Percentiles rank a stretch among this genome's conserved stretches.
Conservation (phyloP, 2,329 filamentous ascomycete genomes). For the Didymella sp. region DNA sequence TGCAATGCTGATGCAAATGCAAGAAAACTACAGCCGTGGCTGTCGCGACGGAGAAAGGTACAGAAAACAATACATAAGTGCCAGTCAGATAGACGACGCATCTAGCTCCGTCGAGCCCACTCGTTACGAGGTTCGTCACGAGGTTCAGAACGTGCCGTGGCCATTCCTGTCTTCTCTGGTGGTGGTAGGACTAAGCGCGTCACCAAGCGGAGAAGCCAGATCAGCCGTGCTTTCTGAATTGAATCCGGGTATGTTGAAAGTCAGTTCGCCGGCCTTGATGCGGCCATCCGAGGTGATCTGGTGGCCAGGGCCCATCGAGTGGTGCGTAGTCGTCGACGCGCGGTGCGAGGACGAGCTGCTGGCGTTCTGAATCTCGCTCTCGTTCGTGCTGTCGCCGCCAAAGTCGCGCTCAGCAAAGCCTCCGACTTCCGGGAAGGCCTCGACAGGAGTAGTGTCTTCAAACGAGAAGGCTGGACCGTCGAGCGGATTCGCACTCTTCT, state of each 20-base stretch:
- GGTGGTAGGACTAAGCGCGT: constrained; percentile 14
- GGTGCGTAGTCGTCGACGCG: background rate
- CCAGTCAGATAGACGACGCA: background rate
- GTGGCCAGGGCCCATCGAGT: constrained; percentile 15
- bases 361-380: constrained; percentile 4
- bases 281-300: constrained; percentile 16
- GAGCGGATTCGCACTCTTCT: constrained; percentile 7
- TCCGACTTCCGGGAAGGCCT: constrained; percentile 7
- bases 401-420: constrained; percentile 16
- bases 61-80: background rate
- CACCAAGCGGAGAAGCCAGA: constrained; percentile 6
- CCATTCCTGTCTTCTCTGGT: constrained; percentile 10
- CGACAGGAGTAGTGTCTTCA: constrained; percentile 11
- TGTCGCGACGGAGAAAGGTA: background rate
- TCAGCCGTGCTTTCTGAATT: constrained; percentile 11
- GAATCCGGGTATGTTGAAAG: constrained; percentile 15
- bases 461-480: constrained; percentile 9
- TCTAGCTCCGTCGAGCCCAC: background rate
- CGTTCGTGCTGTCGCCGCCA: constrained; percentile 13
- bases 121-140: too few relatives aligned
- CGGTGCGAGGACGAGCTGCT: background rate
- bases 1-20: constrained; percentile 31
- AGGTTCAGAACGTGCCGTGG: constrained; percentile 3
- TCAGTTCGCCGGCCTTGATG: constrained; percentile 19
- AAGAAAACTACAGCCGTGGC: constrained; percentile 9